phyloP scores from a whole-genome alignment of 1,284 basidiomycete genomes.

The Rhodotorula sp. region DNA sequence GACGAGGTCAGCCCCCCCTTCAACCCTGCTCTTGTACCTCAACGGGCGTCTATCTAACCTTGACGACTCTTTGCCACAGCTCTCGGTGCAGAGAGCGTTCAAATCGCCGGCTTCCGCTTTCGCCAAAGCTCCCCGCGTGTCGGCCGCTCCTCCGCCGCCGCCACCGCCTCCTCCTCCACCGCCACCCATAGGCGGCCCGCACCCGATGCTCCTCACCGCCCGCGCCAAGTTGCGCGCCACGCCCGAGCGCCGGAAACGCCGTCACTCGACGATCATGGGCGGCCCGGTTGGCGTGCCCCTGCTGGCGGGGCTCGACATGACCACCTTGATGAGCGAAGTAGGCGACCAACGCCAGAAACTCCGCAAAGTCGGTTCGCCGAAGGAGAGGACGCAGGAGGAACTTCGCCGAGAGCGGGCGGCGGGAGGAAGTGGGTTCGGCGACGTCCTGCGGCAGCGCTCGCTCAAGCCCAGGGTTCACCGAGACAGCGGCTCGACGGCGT shows the following conservation, averaged over 20 bases:
- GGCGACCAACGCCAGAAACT: slow-evolving; percentile 13
- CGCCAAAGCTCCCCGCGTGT: background rate
- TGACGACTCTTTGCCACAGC: background rate
- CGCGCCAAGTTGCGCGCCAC: slow-evolving; percentile 15
- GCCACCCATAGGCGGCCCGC: slow-evolving; percentile 4
- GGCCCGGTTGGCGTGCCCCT: background rate
- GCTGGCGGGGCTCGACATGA: slow-evolving; percentile 12
- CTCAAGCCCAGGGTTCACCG: slow-evolving; percentile 12
- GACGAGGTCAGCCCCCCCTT: slow-evolving; percentile 1
- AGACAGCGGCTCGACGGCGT: background rate
- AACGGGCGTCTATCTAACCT: background rate
- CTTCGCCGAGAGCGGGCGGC: background rate
- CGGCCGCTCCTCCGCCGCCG: slow-evolving; percentile 9
- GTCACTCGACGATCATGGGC: slow-evolving; percentile 1
- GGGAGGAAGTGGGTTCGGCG: background rate
- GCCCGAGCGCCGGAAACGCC: slow-evolving; percentile 17
- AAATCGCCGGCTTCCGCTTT: background rate
- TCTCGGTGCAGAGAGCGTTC: slow-evolving; percentile 8
- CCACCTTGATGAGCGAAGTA: slow-evolving; percentile 20
- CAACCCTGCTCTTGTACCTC: background rate
- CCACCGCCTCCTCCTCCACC: slow-evolving; percentile 15
- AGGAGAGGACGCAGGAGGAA: slow-evolving; percentile 3
- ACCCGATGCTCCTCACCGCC: slow-evolving; percentile 17
- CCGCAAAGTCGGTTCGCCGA: slow-evolving; percentile 24
- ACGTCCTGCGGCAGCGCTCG: slow-evolving; percentile 5